Evolutionary conservation across 208 protist genomes (phyloP), one percentile per base, ranked within the genome.

Genomic region (Acanthamoeba triangularis): DNA sequence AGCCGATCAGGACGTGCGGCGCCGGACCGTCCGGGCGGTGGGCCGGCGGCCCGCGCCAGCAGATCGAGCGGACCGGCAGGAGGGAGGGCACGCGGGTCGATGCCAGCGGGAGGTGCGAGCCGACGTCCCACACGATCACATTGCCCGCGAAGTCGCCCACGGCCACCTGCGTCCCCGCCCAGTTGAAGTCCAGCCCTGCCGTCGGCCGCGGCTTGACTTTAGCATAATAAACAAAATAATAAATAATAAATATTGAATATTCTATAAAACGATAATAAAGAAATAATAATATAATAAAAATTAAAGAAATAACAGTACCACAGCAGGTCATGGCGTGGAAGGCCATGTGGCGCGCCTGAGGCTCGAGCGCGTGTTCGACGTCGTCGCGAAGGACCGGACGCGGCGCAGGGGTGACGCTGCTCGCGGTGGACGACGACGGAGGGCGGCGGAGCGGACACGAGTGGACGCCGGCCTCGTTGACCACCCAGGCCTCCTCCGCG

Each of bases 281-380:
- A 14, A 25, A 61, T 14, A 61, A 28, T 13, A 28, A 13, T 5
- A 61, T 18, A 61, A 3, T 61, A 61, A 18, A 14, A 61, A 61
- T 28, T 3, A 61, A 3, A 3, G 8, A 25, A 14, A 61, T 1
- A 25, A 13, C 3, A 13, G 33, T 65, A 67, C 84, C 84, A 47
- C 84, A 90, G 56, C 84, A 90, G 11, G 84, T 90, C 84, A 90
- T 90, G 11, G n/a, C 84, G 49, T 90, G 84, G 33, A 90, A 90
- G 14, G 54, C 33, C 41, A 90, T 61, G 33, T 90, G 84, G 16
- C 74, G 74, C 74, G 74, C 84, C 10, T 30, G 59, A 6, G 59
- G 59, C 59, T 30, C 28, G 59, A n/a, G 25, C 28, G 59, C 23
- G 10, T 3, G 5, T 67, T 67, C 23, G 80, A 18, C 47, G 28